A percentile compares a stretch with the other conserved stretches of the same genome.
Conservation (phyloP, 257 asterid genomes). For the Nyctanthes arbortristis region DNA sequence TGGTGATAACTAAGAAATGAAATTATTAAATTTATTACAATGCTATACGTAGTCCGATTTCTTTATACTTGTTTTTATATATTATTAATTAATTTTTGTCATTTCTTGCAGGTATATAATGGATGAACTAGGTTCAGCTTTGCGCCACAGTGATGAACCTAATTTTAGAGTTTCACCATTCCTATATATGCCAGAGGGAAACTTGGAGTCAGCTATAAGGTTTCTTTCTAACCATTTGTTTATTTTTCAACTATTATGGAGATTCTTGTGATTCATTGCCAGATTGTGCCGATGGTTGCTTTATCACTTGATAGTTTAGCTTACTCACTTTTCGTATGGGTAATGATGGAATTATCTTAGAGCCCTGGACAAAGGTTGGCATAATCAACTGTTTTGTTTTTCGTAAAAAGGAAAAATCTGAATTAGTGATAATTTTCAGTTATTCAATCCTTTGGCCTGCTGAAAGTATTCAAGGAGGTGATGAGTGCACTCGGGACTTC, state of each 20-base stretch:
- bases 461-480: slow-evolving; percentile 53
- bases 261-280: slow-evolving; percentile 6
- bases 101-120: slow-evolving; percentile 75
- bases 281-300: background rate
- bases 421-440: slow-evolving; percentile 43
- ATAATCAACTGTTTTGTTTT: slow-evolving; percentile 2
- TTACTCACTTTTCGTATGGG: too few relatives aligned
- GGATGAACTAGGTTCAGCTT: slow-evolving; percentile 98
- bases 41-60: slow-evolving; percentile 2
- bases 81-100: slow-evolving; percentile 20
- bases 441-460: slow-evolving; percentile 92
- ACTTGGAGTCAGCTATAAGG: slow-evolving; percentile 91
- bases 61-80: background rate
- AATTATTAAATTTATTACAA: slow-evolving; percentile 8
- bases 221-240: slow-evolving; percentile 37
- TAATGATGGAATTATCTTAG: too few relatives aligned
- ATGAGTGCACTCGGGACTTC: slow-evolving; percentile 89
- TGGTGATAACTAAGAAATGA: background rate
- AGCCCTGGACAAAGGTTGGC: slow-evolving; percentile 1
- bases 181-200: slow-evolving; percentile 97
- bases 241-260: slow-evolving; percentile 6
- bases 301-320: background rate
- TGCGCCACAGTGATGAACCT: slow-evolving; percentile 91
- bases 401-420: slow-evolving; percentile 22
- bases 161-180: slow-evolving; percentile 91